Percentiles rank a stretch among this genome's conserved stretches.
These are phyloP conservation scores for Alternaria viburni DNA, from an alignment of 2,329 filamentous ascomycete species.

Conservation along the genomic window DNA sequence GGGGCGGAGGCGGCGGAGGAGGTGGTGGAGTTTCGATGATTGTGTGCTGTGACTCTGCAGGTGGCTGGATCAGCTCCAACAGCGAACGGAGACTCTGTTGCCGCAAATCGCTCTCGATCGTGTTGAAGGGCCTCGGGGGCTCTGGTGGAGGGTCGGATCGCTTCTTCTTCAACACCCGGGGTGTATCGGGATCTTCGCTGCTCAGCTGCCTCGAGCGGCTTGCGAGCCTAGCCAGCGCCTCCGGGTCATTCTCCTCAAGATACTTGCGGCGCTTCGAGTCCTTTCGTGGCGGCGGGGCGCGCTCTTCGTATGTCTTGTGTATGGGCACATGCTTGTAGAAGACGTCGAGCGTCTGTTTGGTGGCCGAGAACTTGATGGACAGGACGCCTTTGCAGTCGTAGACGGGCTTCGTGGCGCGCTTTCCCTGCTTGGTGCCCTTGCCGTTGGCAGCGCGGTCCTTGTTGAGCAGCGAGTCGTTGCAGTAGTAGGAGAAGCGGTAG, in stretches of 20 bases:
- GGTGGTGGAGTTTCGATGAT: constrained; percentile 23
- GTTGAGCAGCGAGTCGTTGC: constrained; percentile 59
- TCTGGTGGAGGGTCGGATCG: constrained; percentile 31
- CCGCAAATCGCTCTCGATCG: constrained; percentile 46
- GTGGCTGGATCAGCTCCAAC: constrained; percentile 43
- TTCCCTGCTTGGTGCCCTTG: constrained; percentile 47
- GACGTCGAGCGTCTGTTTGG: constrained; percentile 51
- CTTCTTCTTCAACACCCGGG: constrained; percentile 29
- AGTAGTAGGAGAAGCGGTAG: constrained; percentile 57
- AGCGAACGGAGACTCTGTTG: constrained; percentile 47
- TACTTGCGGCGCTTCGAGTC: constrained; percentile 48
- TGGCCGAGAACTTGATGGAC: constrained; percentile 56
- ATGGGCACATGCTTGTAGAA: constrained; percentile 56
- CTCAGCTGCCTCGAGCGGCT: constrained; percentile 31
- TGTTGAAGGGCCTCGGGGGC: constrained; percentile 35
- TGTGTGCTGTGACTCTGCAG: constrained; percentile 15
- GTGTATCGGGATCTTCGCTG: constrained; percentile 23
- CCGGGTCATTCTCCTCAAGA: constrained; percentile 45
- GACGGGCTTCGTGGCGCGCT: constrained; percentile 52
- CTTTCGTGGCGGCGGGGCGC: constrained; percentile 50
- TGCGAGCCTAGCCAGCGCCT: constrained; percentile 35
- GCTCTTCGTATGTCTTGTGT: constrained; percentile 55
- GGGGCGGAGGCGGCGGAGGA: constrained; percentile 16
- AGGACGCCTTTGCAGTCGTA: constrained; percentile 58
- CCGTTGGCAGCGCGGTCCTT: constrained; percentile 57